Conservation (phyloP, 106 monocot genomes). For the Amphibolis antarctica region DNA sequence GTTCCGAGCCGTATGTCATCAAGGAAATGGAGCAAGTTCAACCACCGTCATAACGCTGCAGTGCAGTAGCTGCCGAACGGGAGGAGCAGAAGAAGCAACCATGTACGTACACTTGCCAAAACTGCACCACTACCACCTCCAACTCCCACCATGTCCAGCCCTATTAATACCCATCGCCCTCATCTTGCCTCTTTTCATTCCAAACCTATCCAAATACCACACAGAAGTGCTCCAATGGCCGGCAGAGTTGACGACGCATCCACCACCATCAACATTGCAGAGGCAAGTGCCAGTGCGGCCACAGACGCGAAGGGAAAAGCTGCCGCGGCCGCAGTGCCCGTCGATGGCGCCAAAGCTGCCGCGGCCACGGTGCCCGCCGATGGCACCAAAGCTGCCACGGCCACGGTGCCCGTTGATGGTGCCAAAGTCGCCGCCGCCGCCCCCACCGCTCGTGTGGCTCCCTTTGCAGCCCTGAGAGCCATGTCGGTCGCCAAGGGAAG, state of each 20-base stretch:
- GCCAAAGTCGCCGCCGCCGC: slow-evolving; percentile 3
- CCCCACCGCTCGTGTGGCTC: background rate
- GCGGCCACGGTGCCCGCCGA: background rate
- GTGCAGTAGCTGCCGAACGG: too few species aligned
- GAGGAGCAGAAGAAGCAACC: background rate
- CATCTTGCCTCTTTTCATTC: background rate
- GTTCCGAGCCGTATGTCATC: background rate
- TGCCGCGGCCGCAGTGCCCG: background rate
- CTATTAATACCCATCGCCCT: background rate
- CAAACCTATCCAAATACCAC: background rate
- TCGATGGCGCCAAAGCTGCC: background rate
- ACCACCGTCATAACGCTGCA: background rate
- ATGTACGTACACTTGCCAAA: background rate
- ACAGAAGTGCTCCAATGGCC: background rate
- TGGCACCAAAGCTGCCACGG: background rate
- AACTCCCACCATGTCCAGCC: background rate
- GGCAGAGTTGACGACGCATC: background rate
- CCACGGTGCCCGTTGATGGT: background rate
- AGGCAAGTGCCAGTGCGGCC: background rate
- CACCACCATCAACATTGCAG: slow-evolving; percentile 7
- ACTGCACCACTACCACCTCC: background rate
- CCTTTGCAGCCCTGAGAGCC: slow-evolving; percentile 3
- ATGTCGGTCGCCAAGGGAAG: slow-evolving; percentile 3
- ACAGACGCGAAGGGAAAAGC: background rate
- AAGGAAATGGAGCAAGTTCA: background rate